phyloP scores from a whole-genome alignment of 1,139 yeast species.

The Eremothecium gossypii region DNA sequence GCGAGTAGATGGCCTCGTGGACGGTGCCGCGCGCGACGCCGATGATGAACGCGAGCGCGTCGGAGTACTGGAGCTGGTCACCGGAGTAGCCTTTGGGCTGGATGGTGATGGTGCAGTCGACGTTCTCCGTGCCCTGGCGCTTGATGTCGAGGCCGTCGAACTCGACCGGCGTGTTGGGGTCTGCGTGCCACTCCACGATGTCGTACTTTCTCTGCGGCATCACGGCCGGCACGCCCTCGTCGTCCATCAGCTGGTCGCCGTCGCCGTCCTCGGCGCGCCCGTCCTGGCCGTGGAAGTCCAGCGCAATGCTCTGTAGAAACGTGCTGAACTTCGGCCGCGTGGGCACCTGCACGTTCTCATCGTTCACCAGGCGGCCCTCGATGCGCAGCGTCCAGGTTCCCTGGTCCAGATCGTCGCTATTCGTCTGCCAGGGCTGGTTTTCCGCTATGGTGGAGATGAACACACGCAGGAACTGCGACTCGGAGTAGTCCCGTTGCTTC shows the following conservation, averaged over 20 bases:
- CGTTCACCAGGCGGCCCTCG: constrained; percentile 69
- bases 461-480: constrained; percentile 43
- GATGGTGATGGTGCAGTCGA: constrained; percentile 63
- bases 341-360: constrained; percentile 33
- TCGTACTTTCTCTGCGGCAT: constrained; percentile 13
- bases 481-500: constrained; percentile 18
- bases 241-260: constrained; percentile 21
- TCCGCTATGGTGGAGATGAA: constrained; percentile 75
- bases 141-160: constrained; percentile 88
- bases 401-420: constrained; percentile 34
- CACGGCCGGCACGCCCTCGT: constrained; percentile 12
- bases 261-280: constrained; percentile 9
- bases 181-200: constrained; percentile 64
- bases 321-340: constrained; percentile 59
- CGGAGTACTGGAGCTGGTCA: constrained; percentile 49
- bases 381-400: constrained; percentile 72
- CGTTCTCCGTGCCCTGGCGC: constrained; percentile 61
- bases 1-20: constrained; percentile 72
- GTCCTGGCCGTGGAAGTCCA: constrained; percentile 44
- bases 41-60: constrained; percentile 57
- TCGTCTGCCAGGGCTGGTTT: constrained; percentile 84
- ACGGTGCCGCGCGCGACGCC: constrained; percentile 76
- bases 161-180: constrained; percentile 40
- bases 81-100: constrained; percentile 69
- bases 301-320: constrained; percentile 73